phyloP scores from a whole-genome alignment of 768 basidiomycete species.

The Pleurotus giganteus region DNA sequence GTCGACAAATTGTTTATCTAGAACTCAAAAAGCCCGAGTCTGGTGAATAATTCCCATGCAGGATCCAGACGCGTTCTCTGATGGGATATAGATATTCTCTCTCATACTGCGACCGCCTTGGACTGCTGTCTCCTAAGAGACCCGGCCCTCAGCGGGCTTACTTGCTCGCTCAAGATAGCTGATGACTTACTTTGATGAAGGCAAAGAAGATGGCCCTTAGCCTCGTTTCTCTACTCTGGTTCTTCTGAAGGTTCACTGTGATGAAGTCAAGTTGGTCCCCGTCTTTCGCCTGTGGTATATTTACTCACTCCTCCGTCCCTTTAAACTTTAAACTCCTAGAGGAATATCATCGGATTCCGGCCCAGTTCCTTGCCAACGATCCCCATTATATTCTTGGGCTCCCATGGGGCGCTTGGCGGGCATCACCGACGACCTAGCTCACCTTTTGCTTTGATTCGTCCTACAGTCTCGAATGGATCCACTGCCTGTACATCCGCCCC shows the following conservation, averaged over 20 bases:
- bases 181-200: background rate
- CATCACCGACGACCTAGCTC: constrained; percentile 6
- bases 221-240: background rate
- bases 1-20: background rate
- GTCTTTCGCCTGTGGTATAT: background rate
- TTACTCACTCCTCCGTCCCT: background rate
- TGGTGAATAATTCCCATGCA: background rate
- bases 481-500: background rate
- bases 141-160: background rate
- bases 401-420: background rate
- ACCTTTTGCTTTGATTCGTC: background rate
- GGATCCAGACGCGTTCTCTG: background rate
- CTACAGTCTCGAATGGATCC: constrained; percentile 7
- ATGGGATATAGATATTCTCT: background rate
- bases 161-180: background rate
- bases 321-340: constrained; percentile 4
- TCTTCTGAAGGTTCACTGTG: background rate
- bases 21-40: background rate
- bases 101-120: background rate
- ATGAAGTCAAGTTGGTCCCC: background rate
- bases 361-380: background rate
- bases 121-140: background rate
- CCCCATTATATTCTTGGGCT: background rate
- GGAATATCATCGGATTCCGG: background rate
- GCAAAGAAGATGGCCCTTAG: background rate